Conservation (phyloP, 2,329 filamentous ascomycete genomes). For the Pseudogymnoascus sp. region DNA sequence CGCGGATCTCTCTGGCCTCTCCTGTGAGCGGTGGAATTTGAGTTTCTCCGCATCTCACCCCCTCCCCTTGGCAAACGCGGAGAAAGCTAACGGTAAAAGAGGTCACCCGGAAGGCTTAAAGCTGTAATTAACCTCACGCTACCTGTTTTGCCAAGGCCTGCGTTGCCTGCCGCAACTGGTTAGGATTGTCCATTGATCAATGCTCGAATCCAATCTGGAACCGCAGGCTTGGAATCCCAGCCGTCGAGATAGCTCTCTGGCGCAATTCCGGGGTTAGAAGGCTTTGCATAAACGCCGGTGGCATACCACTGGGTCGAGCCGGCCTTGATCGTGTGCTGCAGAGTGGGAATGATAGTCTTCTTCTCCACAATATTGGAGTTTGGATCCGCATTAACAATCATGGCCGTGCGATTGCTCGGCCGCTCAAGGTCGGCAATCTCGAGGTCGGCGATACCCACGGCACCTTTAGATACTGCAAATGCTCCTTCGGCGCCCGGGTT, state of each 20-base stretch:
- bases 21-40: not conserved
- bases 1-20: not conserved
- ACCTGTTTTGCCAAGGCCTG: not conserved
- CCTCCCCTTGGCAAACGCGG: not conserved
- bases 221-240: constrained; percentile 52
- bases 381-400: constrained; percentile 67
- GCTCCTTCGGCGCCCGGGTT: constrained; percentile 45
- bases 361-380: constrained; percentile 73
- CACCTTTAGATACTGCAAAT: constrained; percentile 51
- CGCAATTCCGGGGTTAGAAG: constrained; percentile 47
- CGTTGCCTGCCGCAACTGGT: not conserved
- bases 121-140: not conserved
- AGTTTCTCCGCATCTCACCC: not conserved
- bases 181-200: constrained; percentile 37
- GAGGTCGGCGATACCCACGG: constrained; percentile 39
- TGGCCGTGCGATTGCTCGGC: constrained; percentile 41
- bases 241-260: constrained; percentile 50
- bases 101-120: constrained; percentile 8
- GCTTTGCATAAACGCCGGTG: constrained; percentile 65
- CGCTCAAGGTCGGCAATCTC: constrained; percentile 41
- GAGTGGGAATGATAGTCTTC: constrained; percentile 63
- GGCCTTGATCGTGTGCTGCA: constrained; percentile 54
- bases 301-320: constrained; percentile 61
- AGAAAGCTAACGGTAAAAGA: constrained; percentile 2
- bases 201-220: constrained; percentile 55